Evolutionary conservation across 345 rosid species (phyloP).

Genomic region (Syzygium grande): DNA sequence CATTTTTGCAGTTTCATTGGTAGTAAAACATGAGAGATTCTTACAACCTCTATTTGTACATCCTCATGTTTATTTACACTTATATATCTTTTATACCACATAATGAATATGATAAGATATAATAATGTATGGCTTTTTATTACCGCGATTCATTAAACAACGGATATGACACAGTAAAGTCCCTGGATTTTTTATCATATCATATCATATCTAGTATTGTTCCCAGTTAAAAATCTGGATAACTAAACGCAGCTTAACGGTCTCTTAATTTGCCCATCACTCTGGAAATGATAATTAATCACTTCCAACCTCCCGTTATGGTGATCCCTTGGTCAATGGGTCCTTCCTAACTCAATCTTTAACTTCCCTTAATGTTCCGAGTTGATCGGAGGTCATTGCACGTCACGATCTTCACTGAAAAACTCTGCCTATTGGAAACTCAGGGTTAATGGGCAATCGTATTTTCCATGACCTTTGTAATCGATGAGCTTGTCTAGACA

Average conservation of each 20-base stretch:
- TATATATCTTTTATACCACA: too few relatives aligned
- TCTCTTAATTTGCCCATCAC: not conserved
- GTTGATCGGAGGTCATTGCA: not conserved
- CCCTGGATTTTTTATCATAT: too few relatives aligned
- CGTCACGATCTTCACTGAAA: not conserved
- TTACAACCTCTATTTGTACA: too few relatives aligned
- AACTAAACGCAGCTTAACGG: not conserved
- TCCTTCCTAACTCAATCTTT: not conserved
- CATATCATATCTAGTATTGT: too few relatives aligned
- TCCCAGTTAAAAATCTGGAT: too few relatives aligned
- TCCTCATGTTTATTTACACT: too few relatives aligned
- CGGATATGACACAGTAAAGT: too few relatives aligned
- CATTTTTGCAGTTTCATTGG: too few relatives aligned
- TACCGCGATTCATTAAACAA: too few relatives aligned
- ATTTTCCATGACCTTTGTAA: not conserved
- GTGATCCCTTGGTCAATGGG: not conserved
- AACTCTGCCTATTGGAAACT: not conserved
- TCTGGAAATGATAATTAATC: not conserved
- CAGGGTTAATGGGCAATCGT: not conserved
- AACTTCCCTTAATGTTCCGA: not conserved
- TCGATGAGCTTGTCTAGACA: not conserved
- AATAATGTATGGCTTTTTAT: too few relatives aligned
- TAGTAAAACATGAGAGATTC: too few relatives aligned
- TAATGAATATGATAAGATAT: too few relatives aligned
- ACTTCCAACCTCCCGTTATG: not conserved